A percentile compares a stretch with the other conserved stretches of the same genome.
Conservation (phyloP, 495 filamentous ascomycete species). For the Penicillium macrosclerotiorum region DNA sequence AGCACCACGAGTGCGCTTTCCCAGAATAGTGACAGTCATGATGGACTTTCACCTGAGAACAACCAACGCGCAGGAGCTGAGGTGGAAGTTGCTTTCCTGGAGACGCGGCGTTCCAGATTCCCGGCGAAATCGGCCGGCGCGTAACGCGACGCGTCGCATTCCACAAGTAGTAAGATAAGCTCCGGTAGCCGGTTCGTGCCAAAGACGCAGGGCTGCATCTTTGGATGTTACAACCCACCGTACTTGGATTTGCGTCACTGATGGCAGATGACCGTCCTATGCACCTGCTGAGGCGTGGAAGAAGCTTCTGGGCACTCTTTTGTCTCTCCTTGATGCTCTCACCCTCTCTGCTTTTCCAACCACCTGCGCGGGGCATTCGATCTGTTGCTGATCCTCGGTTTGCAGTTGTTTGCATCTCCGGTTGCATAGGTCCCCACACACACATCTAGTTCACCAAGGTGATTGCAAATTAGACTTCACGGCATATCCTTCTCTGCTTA, state of each 20-base stretch:
- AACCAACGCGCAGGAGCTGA: constrained; percentile 8
- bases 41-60: constrained; percentile 4
- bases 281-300: not conserved
- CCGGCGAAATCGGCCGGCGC: constrained; percentile 3
- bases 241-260: constrained; percentile 9
- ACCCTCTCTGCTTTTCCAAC: not conserved
- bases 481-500: constrained; percentile 23
- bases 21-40: constrained; percentile 60
- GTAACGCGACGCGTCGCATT: constrained; percentile 22
- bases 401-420: constrained; percentile 39
- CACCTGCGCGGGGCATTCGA: constrained; percentile 4
- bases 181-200: constrained; percentile 3
- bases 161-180: constrained; percentile 12
- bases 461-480: not conserved
- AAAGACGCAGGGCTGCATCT: constrained; percentile 8
- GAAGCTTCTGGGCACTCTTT: not conserved
- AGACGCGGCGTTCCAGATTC: constrained; percentile 1
- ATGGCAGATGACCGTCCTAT: constrained; percentile 8
- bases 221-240: not conserved
- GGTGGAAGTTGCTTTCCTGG: constrained; percentile 13
- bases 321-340: constrained; percentile 8
- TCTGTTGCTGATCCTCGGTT: constrained; percentile 22
- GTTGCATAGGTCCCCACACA: constrained; percentile 20
- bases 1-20: constrained; percentile 62
- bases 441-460: not conserved